Evolutionary conservation across 2,329 filamentous ascomycete genomes (phyloP).

Genomic region (Arachnomyces sp.): DNA sequence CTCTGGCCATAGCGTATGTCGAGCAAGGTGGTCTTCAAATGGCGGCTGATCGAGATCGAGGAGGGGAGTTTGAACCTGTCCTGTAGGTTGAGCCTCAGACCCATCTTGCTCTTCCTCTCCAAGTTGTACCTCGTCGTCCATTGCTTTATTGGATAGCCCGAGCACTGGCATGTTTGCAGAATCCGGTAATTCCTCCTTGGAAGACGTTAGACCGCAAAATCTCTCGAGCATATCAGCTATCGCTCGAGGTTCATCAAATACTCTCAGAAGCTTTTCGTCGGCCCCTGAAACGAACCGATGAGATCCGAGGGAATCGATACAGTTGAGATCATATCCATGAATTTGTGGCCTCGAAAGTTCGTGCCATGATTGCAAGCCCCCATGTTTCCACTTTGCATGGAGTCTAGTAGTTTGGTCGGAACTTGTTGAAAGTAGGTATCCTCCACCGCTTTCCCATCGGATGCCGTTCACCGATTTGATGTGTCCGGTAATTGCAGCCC

Average conservation of each 20-base stretch:
- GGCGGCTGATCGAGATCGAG: slow-evolving; percentile 66
- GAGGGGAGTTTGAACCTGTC: slow-evolving; percentile 25
- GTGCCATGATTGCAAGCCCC: slow-evolving; percentile 62
- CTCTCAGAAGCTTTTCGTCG: slow-evolving; percentile 94
- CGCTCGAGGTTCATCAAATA: slow-evolving; percentile 81
- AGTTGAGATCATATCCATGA: slow-evolving; percentile 96
- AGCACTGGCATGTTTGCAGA: slow-evolving; percentile 92
- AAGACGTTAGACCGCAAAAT: slow-evolving; percentile 53
- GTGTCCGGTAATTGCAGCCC: slow-evolving; percentile 73
- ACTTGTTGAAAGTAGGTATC: slow-evolving; percentile 80
- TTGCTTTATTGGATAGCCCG: slow-evolving; percentile 90
- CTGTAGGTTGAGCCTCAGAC: slow-evolving; percentile 35
- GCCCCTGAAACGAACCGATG: slow-evolving; percentile 85
- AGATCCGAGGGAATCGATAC: slow-evolving; percentile 65
- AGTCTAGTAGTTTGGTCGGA: slow-evolving; percentile 88
- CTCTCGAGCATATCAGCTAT: slow-evolving; percentile 65
- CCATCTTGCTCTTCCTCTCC: slow-evolving; percentile 34
- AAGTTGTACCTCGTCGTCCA: slow-evolving; percentile 51
- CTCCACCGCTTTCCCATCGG: slow-evolving; percentile 72
- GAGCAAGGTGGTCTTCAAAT: slow-evolving; percentile 78
- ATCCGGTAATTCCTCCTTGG: slow-evolving; percentile 55
- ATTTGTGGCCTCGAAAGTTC: slow-evolving; percentile 95
- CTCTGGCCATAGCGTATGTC: slow-evolving; percentile 92
- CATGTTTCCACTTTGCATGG: slow-evolving; percentile 66
- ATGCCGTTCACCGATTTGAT: slow-evolving; percentile 72